Evolutionary conservation across 257 asterid genomes (phyloP).

Genomic region (Petunia axillaris): DNA sequence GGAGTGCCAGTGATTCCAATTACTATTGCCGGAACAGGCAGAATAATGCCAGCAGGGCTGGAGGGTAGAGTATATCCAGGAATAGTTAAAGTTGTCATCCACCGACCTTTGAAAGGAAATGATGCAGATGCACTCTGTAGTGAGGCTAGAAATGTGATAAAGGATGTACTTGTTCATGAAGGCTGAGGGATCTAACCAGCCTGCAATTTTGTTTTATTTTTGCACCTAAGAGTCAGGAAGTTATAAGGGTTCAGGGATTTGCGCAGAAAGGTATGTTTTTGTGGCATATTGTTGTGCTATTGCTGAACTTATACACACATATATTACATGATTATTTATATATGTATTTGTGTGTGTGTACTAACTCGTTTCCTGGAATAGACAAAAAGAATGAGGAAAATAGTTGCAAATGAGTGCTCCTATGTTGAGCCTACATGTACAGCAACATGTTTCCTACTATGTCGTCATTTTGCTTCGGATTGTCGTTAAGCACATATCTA

Average conservation of each 20-base stretch:
- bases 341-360: neutral
- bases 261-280: constrained; percentile 32
- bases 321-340: too few relatives aligned
- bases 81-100: constrained; percentile 71
- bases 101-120: constrained; percentile 62
- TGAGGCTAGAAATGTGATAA: constrained; percentile 69
- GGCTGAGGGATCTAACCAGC: constrained; percentile 35
- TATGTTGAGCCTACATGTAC: neutral
- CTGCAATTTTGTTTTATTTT: constrained; percentile 16
- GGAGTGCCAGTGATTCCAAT: constrained; percentile 90
- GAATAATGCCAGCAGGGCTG: constrained; percentile 89
- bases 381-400: neutral
- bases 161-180: constrained; percentile 56
- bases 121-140: constrained; percentile 62
- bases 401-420: neutral
- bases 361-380: too few relatives aligned
- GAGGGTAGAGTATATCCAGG: constrained; percentile 76
- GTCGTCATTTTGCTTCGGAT: neutral
- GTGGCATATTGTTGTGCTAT: neutral
- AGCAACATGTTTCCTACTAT: neutral
- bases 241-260: constrained; percentile 27
- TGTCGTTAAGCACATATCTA: neutral
- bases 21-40: constrained; percentile 81
- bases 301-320: neutral
- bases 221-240: constrained; percentile 18